Percentiles rank a stretch among this genome's conserved stretches.
These are phyloP conservation scores for Thelonectria olida DNA, from an alignment of 2,329 filamentous ascomycete genomes.

Conservation along the genomic window DNA sequence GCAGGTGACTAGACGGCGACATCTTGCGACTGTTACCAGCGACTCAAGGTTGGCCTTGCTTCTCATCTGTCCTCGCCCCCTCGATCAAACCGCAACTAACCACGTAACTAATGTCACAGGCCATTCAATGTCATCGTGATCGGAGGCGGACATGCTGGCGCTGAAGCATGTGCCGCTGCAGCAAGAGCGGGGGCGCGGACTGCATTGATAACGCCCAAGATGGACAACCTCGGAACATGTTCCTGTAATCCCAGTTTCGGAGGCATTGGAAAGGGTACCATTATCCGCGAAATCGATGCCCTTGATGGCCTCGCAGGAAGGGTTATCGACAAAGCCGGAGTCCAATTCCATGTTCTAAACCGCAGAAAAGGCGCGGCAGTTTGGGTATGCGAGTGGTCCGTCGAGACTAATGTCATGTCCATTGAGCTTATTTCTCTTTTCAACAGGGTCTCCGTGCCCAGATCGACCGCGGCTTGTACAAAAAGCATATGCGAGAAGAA, in stretches of 20 bases:
- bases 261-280: conserved; percentile 98
- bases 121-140: conserved; percentile 94
- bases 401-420: not conserved
- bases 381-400: conserved; percentile 64
- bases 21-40: conserved; percentile 44
- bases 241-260: conserved; percentile 98
- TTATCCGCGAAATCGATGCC: conserved; percentile 94
- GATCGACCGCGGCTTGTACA: conserved; percentile 91
- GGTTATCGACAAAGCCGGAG: conserved; percentile 90
- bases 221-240: conserved; percentile 91
- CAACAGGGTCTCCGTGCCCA: conserved; percentile 84
- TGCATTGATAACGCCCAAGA: conserved; percentile 86
- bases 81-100: conserved; percentile 19
- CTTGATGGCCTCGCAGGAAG: conserved; percentile 89
- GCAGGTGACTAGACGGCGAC: conserved; percentile 26
- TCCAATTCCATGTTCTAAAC: conserved; percentile 94
- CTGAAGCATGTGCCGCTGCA: conserved; percentile 91
- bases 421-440: not conserved
- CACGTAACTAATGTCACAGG: conserved; percentile 54
- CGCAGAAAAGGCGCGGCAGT: conserved; percentile 91
- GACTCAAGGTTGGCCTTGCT: conserved; percentile 41
- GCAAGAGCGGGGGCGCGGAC: conserved; percentile 90
- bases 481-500: conserved; percentile 90
- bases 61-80: not conserved
- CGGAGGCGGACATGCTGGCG: conserved; percentile 93